Percentiles rank a stretch among this genome's conserved stretches.
Conservation (phyloP, 495 filamentous ascomycete species). For the Beverwykella pulmonaria region DNA sequence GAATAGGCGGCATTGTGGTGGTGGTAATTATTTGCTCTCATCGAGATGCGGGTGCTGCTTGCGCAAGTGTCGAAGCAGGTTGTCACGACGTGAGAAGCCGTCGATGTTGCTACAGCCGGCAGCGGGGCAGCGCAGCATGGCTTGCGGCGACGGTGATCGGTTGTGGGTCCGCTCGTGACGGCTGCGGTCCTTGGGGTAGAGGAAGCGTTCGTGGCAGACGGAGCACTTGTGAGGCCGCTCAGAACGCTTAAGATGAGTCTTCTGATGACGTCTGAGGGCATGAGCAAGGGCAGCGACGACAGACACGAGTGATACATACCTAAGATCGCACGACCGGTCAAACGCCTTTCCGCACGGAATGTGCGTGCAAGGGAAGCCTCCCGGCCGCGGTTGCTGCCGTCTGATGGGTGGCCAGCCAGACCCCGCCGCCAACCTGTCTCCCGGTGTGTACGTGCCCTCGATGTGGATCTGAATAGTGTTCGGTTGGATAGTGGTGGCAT, state of each 20-base stretch:
- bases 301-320: constrained; percentile 16
- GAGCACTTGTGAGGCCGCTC: constrained; percentile 37
- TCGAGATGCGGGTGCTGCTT: constrained; percentile 25
- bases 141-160: background rate
- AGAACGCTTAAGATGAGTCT: constrained; percentile 14
- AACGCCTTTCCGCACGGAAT: constrained; percentile 16
- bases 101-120: constrained; percentile 21
- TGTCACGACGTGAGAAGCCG: constrained; percentile 37
- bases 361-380: constrained; percentile 26
- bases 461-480: constrained; percentile 21
- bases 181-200: constrained; percentile 35
- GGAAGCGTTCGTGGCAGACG: constrained; percentile 31
- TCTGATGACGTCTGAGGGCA: constrained; percentile 33
- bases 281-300: constrained; percentile 9
- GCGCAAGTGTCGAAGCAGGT: constrained; percentile 32
- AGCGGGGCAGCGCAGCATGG: constrained; percentile 13
- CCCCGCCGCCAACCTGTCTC: constrained; percentile 17
- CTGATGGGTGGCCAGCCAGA: background rate
- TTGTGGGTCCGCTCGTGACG: constrained; percentile 32
- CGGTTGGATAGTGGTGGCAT: constrained; percentile 25
- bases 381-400: constrained; percentile 21
- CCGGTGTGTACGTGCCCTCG: constrained; percentile 22
- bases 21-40: no score
- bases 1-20: background rate
- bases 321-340: constrained; percentile 34